These are phyloP conservation scores for Pascua guehoae DNA, from an alignment of 1,284 basidiomycete species.

Conservation along the genomic window DNA sequence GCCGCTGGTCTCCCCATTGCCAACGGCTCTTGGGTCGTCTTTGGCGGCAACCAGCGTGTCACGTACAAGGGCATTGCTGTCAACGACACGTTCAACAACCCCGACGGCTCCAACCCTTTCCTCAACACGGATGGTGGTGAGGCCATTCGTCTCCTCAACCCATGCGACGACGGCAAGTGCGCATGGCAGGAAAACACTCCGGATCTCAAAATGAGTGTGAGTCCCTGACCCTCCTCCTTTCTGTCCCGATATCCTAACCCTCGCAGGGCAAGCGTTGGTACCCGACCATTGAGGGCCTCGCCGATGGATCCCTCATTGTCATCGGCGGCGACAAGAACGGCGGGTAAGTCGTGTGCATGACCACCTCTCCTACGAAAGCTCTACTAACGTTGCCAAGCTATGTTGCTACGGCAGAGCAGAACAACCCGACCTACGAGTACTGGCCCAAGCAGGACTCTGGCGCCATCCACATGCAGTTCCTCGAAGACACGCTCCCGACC, in stretches of 20 bases:
- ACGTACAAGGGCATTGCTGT: constrained; percentile 60
- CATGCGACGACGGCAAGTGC: constrained; percentile 62
- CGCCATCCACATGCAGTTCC: constrained; percentile 68
- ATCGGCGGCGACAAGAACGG: constrained; percentile 48
- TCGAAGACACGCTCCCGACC: constrained; percentile 79
- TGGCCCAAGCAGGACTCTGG: constrained; percentile 61
- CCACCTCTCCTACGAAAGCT: not conserved
- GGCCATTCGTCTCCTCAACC: constrained; percentile 61
- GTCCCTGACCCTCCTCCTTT: constrained; percentile 45
- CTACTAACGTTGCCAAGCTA: constrained; percentile 61
- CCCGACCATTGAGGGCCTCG: constrained; percentile 56
- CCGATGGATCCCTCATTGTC: constrained; percentile 55
- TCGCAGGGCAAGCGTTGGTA: constrained; percentile 68
- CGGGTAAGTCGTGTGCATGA: constrained; percentile 23
- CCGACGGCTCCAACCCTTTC: constrained; percentile 52
- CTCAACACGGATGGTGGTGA: constrained; percentile 63
- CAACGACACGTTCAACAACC: constrained; percentile 31
- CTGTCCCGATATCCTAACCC: not conserved
- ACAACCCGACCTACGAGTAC: constrained; percentile 74
- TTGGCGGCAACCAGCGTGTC: constrained; percentile 66
- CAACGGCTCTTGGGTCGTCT: constrained; percentile 53
- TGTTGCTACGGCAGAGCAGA: constrained; percentile 62
- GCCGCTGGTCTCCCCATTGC: constrained; percentile 52
- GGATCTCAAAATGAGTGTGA: constrained; percentile 57
- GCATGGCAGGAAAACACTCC: constrained; percentile 56